These are phyloP conservation scores for Scheffersomyces cryptocercus DNA, from an alignment of 1,139 yeast genomes.

Conservation along the genomic window DNA sequence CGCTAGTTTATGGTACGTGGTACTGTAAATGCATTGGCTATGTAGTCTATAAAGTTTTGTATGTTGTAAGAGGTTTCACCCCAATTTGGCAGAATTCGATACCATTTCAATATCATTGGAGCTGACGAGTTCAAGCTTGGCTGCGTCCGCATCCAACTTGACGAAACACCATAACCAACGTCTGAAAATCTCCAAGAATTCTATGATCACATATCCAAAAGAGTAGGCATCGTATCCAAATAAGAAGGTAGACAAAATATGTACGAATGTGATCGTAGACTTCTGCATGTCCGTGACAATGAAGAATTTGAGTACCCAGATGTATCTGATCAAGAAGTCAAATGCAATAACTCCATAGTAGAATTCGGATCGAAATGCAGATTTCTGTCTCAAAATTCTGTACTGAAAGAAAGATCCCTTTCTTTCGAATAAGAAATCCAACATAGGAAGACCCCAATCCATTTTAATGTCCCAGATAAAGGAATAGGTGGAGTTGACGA, in stretches of 20 bases:
- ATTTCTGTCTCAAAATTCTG: conserved; percentile 21
- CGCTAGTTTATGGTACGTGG: too few species aligned
- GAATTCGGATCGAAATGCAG: conserved; percentile 27
- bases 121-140: conserved; percentile 29
- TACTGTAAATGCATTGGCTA: background rate
- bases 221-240: conserved; percentile 52
- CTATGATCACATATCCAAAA: conserved; percentile 63
- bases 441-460: conserved; percentile 84
- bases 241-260: conserved; percentile 24
- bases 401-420: conserved; percentile 3
- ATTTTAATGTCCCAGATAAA: conserved; percentile 84
- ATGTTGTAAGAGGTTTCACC: background rate
- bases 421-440: conserved; percentile 29
- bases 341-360: conserved; percentile 56
- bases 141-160: conserved; percentile 77
- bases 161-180: conserved; percentile 89
- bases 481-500: conserved; percentile 73
- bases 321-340: conserved; percentile 67
- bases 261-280: conserved; percentile 12
- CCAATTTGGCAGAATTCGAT: background rate
- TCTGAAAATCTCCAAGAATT: conserved; percentile 72
- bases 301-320: conserved; percentile 68
- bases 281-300: conserved; percentile 27
- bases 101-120: conserved; percentile 19
- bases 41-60: background rate